Evolutionary conservation across 73 alveolate species (phyloP).

Genomic region (Effrenium voratum): DNA sequence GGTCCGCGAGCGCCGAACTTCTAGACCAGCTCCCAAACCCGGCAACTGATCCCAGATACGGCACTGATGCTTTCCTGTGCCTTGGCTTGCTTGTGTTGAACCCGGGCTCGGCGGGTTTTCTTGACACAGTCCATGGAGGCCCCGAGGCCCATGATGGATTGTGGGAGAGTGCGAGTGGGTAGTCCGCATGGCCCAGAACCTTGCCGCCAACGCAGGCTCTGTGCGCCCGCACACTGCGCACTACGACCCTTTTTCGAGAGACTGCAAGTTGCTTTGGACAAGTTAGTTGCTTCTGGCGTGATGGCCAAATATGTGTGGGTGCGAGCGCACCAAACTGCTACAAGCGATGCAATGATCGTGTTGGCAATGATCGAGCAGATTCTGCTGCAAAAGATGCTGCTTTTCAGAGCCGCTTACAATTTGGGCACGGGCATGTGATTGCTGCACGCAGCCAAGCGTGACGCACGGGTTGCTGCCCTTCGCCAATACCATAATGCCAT

Average conservation of each 20-base stretch:
- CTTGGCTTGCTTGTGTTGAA: background rate
- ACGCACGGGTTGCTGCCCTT: background rate
- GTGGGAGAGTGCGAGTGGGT: background rate
- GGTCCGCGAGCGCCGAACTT: background rate
- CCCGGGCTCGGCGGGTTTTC: background rate
- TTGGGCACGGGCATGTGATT: background rate
- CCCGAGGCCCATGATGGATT: background rate
- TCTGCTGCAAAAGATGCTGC: background rate
- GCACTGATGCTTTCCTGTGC: background rate
- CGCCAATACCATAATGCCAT: background rate
- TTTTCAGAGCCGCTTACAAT: background rate
- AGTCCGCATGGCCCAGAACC: background rate
- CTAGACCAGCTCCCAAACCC: background rate
- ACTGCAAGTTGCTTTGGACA: background rate
- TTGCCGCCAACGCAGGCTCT: background rate
- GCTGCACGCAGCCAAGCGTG: background rate
- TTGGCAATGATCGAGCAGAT: background rate
- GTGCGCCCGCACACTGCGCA: background rate
- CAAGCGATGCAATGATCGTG: background rate
- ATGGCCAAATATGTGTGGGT: background rate
- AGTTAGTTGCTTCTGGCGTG: background rate
- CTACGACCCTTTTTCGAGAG: background rate
- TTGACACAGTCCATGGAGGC: background rate
- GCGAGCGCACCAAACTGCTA: background rate
- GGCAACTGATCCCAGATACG: background rate